Evolutionary conservation across 129 eudicot genomes (phyloP).

Genomic region (Daucus carota): DNA sequence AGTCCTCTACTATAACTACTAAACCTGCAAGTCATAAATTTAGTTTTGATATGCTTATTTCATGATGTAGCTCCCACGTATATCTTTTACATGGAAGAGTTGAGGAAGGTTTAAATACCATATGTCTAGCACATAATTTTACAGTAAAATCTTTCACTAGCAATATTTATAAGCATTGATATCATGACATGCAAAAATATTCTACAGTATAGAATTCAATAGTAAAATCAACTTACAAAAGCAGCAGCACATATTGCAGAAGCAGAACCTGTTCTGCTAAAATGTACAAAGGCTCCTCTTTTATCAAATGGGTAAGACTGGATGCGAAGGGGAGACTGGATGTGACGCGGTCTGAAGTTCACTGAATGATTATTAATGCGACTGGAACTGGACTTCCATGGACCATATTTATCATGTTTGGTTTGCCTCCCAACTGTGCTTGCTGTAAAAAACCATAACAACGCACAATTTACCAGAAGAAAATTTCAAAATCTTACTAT

Average conservation of each 20-base stretch:
- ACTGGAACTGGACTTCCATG: background rate
- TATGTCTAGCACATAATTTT: background rate
- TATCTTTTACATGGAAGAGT: background rate
- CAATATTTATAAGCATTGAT: background rate
- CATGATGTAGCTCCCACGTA: background rate
- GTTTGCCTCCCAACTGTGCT: background rate
- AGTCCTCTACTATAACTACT: background rate
- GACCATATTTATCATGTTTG: background rate
- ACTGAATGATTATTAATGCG: background rate
- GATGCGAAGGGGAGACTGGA: background rate
- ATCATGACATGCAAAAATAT: background rate
- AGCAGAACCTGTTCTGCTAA: background rate
- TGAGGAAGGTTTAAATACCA: background rate
- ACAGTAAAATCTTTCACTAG: background rate
- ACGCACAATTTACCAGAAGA: background rate
- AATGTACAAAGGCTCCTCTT: background rate
- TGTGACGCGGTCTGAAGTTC: background rate
- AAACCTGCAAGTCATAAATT: too few relatives aligned
- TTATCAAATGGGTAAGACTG: background rate
- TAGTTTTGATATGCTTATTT: background rate
- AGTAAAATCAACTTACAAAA: background rate
- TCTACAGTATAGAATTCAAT: background rate
- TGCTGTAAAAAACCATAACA: background rate
- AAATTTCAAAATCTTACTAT: background rate
- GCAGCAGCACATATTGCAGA: slow-evolving; percentile 6